Evolutionary conservation across 73 alveolate species (phyloP).

Genomic region (Durusdinium trenchii): DNA sequence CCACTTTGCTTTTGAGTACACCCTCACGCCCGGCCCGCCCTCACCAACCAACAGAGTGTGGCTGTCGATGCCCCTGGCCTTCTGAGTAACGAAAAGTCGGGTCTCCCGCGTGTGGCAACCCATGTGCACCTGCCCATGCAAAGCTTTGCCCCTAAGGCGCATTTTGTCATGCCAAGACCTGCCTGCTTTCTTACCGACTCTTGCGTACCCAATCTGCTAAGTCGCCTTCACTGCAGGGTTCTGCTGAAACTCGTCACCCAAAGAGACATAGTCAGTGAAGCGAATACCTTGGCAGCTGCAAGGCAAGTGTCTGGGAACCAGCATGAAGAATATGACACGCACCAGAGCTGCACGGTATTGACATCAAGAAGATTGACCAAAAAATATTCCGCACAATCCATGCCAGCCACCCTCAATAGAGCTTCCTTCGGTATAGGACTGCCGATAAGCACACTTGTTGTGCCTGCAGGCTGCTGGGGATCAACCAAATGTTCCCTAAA

Average conservation of each 20-base stretch:
- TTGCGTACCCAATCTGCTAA: not conserved
- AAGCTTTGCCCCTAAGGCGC: not conserved
- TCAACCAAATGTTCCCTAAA: not conserved
- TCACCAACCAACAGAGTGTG: not conserved
- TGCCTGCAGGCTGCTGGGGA: not conserved
- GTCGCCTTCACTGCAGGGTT: constrained; percentile 74
- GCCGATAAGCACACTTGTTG: constrained; percentile 36
- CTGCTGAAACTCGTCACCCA: constrained; percentile 82
- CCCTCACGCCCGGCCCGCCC: not conserved
- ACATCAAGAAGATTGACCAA: too few species aligned
- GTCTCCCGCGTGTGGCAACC: constrained; percentile 95
- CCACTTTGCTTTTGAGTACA: not conserved
- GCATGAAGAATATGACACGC: too few species aligned
- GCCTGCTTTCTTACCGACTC: not conserved
- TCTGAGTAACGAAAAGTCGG: constrained; percentile 70
- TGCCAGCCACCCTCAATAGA: constrained; percentile 65
- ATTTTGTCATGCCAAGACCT: not conserved
- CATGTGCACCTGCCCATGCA: constrained; percentile 40
- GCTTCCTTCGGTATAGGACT: constrained; percentile 81
- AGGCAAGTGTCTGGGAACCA: too few species aligned
- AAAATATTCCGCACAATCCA: not conserved
- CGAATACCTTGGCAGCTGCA: constrained; percentile 23
- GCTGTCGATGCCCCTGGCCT: constrained; percentile 22
- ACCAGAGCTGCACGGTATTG: too few species aligned
- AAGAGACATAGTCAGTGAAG: constrained; percentile 54